A percentile compares a stretch with the other conserved stretches of the same genome.
These are phyloP conservation scores for Lagerstroemia speciosa DNA, from an alignment of 345 rosid species.

Conservation along the genomic window DNA sequence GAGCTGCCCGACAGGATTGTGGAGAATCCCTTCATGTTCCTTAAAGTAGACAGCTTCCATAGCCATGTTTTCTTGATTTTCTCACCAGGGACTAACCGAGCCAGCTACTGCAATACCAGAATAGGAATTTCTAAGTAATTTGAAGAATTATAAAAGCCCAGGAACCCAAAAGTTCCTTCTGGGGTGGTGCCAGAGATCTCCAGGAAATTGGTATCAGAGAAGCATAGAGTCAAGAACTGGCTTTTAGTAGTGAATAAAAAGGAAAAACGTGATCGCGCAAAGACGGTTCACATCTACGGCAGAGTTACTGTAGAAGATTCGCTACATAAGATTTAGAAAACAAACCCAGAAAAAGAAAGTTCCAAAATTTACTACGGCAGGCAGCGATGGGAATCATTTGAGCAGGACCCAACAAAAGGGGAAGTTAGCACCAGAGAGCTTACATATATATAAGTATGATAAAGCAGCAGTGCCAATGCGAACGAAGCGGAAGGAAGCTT, in stretches of 20 bases:
- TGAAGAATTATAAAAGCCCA: neutral
- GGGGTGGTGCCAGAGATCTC: too few relatives aligned
- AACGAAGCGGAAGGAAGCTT: conserved; percentile 3
- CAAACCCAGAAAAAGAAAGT: neutral
- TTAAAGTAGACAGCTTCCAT: conserved; percentile 59
- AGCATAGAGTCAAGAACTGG: neutral
- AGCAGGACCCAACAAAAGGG: conserved; percentile 1
- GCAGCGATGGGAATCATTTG: neutral
- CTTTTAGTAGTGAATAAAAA: too few relatives aligned
- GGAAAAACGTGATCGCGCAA: neutral
- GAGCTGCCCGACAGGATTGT: conserved; percentile 36
- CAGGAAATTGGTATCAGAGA: neutral
- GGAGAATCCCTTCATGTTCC: conserved; percentile 53
- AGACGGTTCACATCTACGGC: neutral
- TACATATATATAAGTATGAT: conserved; percentile 5
- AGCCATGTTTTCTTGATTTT: conserved; percentile 37
- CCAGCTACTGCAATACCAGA: neutral
- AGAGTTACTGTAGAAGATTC: neutral
- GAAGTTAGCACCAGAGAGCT: conserved; percentile 9
- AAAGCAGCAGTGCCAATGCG: neutral
- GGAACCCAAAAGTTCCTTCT: too few relatives aligned
- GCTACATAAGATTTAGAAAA: neutral
- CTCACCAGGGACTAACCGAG: neutral
- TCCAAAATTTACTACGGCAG: neutral
- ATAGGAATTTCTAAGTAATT: neutral